Conservation (phyloP, 2,329 filamentous ascomycete species). For the Tympanopsis confertula region DNA sequence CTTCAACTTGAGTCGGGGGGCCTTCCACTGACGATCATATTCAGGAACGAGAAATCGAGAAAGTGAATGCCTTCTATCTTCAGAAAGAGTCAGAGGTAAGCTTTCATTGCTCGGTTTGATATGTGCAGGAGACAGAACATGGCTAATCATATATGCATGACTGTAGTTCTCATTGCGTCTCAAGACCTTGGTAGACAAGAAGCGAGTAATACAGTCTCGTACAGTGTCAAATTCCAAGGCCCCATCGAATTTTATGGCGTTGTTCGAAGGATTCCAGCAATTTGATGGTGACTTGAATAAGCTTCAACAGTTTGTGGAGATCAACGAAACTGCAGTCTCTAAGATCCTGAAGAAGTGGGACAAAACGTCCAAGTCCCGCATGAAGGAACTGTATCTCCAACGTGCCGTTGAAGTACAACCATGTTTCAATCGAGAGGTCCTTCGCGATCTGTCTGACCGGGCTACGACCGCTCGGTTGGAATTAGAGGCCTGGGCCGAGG, state of each 20-base stretch:
- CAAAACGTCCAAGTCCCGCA: slow-evolving; percentile 69
- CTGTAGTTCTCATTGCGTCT: slow-evolving; percentile 57
- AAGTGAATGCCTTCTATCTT: slow-evolving; percentile 66
- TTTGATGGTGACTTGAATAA: slow-evolving; percentile 68
- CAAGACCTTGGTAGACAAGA: slow-evolving; percentile 61
- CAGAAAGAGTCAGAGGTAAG: slow-evolving; percentile 65
- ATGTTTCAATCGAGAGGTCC: slow-evolving; percentile 66
- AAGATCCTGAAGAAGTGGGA: slow-evolving; percentile 78
- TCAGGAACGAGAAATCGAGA: slow-evolving; percentile 65
- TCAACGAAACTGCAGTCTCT: slow-evolving; percentile 66
- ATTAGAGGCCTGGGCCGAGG: slow-evolving; percentile 67
- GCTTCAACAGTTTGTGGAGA: slow-evolving; percentile 61
- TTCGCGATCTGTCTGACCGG: slow-evolving; percentile 62
- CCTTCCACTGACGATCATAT: slow-evolving; percentile 1
- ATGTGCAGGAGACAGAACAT: not conserved
- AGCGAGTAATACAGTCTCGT: slow-evolving; percentile 55
- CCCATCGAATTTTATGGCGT: slow-evolving; percentile 57
- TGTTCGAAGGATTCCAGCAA: slow-evolving; percentile 65
- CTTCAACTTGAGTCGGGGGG: slow-evolving; percentile 2
- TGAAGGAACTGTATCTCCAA: slow-evolving; percentile 67
- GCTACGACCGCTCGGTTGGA: slow-evolving; percentile 64
- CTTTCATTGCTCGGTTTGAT: slow-evolving; percentile 4
- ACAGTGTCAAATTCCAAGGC: slow-evolving; percentile 50
- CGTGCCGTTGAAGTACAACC: slow-evolving; percentile 66
- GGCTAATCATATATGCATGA: too few relatives aligned